These are phyloP conservation scores for Diaporthe humulicola DNA, from an alignment of 2,329 filamentous ascomycete species.

Conservation along the genomic window DNA sequence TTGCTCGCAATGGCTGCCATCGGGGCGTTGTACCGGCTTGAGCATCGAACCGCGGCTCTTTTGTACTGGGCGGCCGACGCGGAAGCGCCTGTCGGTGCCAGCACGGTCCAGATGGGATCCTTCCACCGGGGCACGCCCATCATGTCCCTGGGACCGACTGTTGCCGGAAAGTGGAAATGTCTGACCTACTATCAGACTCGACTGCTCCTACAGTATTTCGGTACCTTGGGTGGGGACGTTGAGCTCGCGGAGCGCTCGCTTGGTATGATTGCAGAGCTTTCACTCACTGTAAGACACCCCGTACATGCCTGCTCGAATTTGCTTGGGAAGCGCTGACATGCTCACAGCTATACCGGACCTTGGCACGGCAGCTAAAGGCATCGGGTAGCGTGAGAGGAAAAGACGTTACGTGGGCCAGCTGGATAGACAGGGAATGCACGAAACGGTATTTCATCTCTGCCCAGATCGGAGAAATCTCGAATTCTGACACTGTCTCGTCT, in stretches of 20 bases:
- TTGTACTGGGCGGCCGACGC: neutral
- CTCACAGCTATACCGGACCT: neutral
- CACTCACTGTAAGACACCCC: neutral
- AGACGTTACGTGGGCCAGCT: neutral
- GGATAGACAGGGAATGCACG: neutral
- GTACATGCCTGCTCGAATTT: no score
- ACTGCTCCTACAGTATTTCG: neutral
- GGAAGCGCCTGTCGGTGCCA: neutral
- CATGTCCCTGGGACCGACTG: rapidly evolving
- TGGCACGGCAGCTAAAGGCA: neutral
- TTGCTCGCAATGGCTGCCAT: neutral
- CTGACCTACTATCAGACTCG: neutral
- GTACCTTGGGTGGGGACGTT: neutral
- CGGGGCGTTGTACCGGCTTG: neutral
- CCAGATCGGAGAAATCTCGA: no score
- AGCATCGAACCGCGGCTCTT: neutral
- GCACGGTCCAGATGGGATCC: neutral
- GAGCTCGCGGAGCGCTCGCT: constrained; percentile 1
- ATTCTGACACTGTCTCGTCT: neutral
- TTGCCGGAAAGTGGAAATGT: neutral
- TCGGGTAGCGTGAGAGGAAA: rapidly evolving
- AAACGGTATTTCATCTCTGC: neutral
- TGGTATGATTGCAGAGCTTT: constrained; percentile 3
- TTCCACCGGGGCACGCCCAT: no score
- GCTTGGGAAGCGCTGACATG: no score